A percentile compares a stretch with the other conserved stretches of the same genome.
phyloP scores from a whole-genome alignment of 352 stramenopile genomes.

The Phytophthora lateralis region DNA sequence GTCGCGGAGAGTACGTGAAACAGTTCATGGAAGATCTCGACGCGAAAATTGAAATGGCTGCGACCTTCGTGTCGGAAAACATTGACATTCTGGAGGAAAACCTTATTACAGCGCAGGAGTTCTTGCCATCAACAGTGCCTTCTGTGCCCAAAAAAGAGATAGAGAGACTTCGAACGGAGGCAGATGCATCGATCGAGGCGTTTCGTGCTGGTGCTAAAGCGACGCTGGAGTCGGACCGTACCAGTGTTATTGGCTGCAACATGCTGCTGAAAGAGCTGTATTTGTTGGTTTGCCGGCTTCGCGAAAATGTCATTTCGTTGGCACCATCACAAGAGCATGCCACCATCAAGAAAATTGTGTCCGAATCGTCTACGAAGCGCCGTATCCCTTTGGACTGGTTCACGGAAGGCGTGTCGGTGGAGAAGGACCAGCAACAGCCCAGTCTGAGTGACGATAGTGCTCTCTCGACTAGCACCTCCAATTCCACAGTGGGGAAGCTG shows the following conservation, averaged over 20 bases:
- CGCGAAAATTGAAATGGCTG: constrained; percentile 45
- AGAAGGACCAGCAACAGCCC: constrained; percentile 33
- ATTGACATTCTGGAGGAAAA: constrained; percentile 81
- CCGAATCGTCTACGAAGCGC: constrained; percentile 65
- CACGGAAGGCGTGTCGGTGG: constrained; percentile 44
- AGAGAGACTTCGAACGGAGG: constrained; percentile 48
- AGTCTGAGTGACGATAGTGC: constrained; percentile 45
- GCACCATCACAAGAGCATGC: constrained; percentile 63
- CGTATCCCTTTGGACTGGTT: constrained; percentile 85
- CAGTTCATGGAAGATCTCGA: constrained; percentile 52
- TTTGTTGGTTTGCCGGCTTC: constrained; percentile 56
- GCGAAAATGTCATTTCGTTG: constrained; percentile 64
- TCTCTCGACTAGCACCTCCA: constrained; percentile 42
- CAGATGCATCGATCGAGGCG: constrained; percentile 37
- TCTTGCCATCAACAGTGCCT: constrained; percentile 60
- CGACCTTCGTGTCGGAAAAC: constrained; percentile 59
- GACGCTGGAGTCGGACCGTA: constrained; percentile 35
- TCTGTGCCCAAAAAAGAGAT: constrained; percentile 66
- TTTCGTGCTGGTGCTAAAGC: constrained; percentile 43
- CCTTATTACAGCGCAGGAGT: constrained; percentile 56
- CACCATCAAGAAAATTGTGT: constrained; percentile 80
- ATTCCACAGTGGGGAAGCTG: constrained; percentile 41
- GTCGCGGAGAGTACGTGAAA: constrained; percentile 57
- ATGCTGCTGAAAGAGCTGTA: constrained; percentile 66
- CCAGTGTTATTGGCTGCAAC: constrained; percentile 74